Evolutionary conservation across 2,329 filamentous ascomycete species (phyloP).

Genomic region (Colletotrichum truncatum): DNA sequence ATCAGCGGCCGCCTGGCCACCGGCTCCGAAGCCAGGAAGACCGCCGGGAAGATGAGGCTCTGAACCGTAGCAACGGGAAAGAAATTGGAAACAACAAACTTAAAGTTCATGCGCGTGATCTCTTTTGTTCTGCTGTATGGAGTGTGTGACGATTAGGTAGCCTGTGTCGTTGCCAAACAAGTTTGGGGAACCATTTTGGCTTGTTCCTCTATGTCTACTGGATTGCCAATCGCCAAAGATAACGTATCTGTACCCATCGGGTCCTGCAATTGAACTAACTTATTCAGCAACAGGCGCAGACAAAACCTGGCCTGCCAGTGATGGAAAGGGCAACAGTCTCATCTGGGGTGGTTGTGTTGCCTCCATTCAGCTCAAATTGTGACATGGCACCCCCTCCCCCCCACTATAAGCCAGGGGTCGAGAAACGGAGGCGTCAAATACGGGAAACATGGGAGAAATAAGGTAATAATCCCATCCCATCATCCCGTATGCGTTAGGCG

Average conservation of each 20-base stretch:
- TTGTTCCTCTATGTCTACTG: neutral
- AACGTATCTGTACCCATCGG: neutral
- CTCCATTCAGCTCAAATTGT: slow-evolving; percentile 18
- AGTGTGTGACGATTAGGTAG: no score
- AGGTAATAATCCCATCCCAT: slow-evolving; percentile 21
- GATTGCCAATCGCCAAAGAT: neutral
- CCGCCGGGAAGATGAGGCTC: slow-evolving; percentile 25
- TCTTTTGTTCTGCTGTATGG: slow-evolving; percentile 9
- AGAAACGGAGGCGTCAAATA: slow-evolving; percentile 22
- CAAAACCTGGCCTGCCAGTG: slow-evolving; percentile 5
- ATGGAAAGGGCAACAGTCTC: slow-evolving; percentile 10
- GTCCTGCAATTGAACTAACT: neutral
- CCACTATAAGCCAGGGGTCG: slow-evolving; percentile 1
- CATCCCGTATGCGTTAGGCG: neutral
- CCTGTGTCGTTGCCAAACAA: neutral
- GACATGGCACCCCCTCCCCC: slow-evolving; percentile 25
- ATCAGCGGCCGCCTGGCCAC: neutral
- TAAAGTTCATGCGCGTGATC: slow-evolving; percentile 10
- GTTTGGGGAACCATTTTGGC: neutral
- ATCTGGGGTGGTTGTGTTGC: slow-evolving; percentile 25
- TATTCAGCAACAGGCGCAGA: slow-evolving; percentile 12
- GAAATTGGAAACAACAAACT: slow-evolving; percentile 17
- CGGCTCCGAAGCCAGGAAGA: slow-evolving; percentile 1
- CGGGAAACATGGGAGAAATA: slow-evolving; percentile 27
- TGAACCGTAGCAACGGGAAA: slow-evolving; percentile 17